phyloP scores from a whole-genome alignment of 169 alveolate genomes.

The Cryptosporidium ryanae region DNA sequence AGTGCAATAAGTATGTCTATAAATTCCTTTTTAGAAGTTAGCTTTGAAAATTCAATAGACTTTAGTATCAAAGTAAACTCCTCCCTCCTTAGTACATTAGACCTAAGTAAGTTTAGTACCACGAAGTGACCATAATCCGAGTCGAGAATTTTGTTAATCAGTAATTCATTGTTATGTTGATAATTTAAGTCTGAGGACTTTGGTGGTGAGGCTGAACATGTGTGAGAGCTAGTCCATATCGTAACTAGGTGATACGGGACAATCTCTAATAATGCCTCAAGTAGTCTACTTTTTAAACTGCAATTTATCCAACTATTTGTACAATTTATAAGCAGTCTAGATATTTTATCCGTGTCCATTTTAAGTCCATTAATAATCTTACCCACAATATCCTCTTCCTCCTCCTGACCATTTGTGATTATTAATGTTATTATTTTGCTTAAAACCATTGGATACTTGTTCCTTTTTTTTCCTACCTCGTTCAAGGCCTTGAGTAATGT shows the following conservation, averaged over 20 bases:
- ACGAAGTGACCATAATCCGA: constrained; percentile 62
- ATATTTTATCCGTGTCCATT: constrained; percentile 29
- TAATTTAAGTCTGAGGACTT: background rate
- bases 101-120: constrained; percentile 19
- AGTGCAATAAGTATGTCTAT: constrained; percentile 36
- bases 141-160: constrained; percentile 7
- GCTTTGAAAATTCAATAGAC: constrained; percentile 26
- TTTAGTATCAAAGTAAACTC: constrained; percentile 47
- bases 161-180: background rate
- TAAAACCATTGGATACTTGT: background rate
- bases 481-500: constrained; percentile 3
- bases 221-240: constrained; percentile 39
- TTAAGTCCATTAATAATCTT: constrained; percentile 1
- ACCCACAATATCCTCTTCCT: constrained; percentile 32
- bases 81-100: constrained; percentile 19
- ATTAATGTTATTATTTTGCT: constrained; percentile 12
- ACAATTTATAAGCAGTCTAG: constrained; percentile 24
- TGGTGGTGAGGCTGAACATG: background rate
- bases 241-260: constrained; percentile 24
- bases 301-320: constrained; percentile 45
- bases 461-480: background rate
- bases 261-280: constrained; percentile 29
- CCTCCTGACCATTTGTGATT: constrained; percentile 42
- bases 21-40: constrained; percentile 13
- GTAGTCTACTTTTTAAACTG: constrained; percentile 22